Evolutionary conservation across 208 protist genomes (phyloP), one percentile per base, ranked within the genome.

Genomic region (Trypanosoma conorhini): DNA sequence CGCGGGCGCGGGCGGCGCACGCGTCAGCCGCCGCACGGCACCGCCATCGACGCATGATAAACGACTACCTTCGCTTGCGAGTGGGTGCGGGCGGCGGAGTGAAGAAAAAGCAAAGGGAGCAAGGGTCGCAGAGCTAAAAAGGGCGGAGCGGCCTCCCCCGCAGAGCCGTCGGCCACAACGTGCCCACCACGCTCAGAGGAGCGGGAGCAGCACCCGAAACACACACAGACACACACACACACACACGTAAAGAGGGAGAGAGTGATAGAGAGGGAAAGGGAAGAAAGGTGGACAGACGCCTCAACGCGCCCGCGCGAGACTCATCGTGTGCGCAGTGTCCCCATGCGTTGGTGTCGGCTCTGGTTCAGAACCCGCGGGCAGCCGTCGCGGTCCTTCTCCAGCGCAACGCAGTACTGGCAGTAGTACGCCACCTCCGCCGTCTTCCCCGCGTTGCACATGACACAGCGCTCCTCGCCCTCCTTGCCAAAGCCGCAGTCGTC

Each of bases 301-400:
- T 46, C 42, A 46, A 10, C 42, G 42, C 13, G 9, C 8, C 17
- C 21, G 1, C 30, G 7, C n/a, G 7, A 15, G 22, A 17, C 7
- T 70, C 35, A 76, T 22, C 72, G 62, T 31, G 75, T 63, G 56
- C 79, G 74, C 31, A 92, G 52, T 12, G 80, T 80, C 5, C 76
- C 74, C 54, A 94, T 70, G 22, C 88, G 84, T 74, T 94, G 88
- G 58, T 94, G 88, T 21, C 80, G 72, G 2, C 75, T 88, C 60
- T 89, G 77, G 74, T 94, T 94, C 42, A 95, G 40, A 51, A 94
- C 87, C 22, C 87, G 83, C 30, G 92, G 92, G 62, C 92, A 97
- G 24, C 92, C 92, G 56, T 97, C 92, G 8, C 88, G 50, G 73
- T 97, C 89, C 74, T 95, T 95, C 66, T 94, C 92, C n/a, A 96